phyloP scores from a whole-genome alignment of 2,329 filamentous ascomycete genomes.

The Paracoccidioides lutzii region DNA sequence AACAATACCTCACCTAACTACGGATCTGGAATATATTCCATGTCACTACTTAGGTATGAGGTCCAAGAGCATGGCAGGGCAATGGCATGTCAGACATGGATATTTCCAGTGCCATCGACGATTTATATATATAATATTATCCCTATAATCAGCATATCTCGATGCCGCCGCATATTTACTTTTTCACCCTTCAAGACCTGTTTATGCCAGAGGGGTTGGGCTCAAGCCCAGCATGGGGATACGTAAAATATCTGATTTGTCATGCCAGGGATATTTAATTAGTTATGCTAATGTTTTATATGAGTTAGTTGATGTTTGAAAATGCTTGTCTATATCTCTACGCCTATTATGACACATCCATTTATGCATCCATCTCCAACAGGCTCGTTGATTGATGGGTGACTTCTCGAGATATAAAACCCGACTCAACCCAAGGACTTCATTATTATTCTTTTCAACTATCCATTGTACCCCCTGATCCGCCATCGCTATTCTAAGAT shows the following conservation, averaged over 20 bases:
- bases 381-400: no score
- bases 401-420: no score
- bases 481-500: not conserved
- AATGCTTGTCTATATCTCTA: conserved; percentile 1
- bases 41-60: no score
- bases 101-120: no score
- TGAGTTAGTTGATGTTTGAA: not conserved
- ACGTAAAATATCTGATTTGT: not conserved
- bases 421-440: not conserved
- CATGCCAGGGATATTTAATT: not conserved
- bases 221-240: not conserved
- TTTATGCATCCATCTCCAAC: not conserved
- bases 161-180: no score
- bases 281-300: not conserved
- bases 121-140: no score
- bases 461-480: not conserved
- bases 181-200: not conserved
- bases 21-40: no score
- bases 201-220: not conserved
- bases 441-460: no score
- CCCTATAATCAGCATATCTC: no score
- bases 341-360: not conserved
- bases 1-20: no score
- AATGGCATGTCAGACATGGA: no score
- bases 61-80: no score